These are phyloP conservation scores for Cornus florida DNA, from an alignment of 148 eudicot genomes.

Conservation along the genomic window DNA sequence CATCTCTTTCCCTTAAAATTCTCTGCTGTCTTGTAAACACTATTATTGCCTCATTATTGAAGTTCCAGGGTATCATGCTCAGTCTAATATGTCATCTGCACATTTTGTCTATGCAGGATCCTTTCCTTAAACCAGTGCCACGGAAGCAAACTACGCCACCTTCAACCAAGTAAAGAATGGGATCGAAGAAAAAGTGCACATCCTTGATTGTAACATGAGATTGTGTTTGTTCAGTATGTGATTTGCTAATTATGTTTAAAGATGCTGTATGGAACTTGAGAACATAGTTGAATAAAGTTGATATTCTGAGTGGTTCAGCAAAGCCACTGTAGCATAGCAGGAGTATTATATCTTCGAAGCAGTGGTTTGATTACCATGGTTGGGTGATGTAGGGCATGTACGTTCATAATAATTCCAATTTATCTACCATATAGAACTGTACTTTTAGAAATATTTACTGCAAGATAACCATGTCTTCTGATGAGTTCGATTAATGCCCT, in stretches of 20 bases:
- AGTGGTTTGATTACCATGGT: background rate
- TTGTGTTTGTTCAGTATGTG: background rate
- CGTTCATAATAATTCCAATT: no score
- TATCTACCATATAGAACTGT: no score
- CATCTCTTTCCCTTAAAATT: background rate
- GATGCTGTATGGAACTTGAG: background rate
- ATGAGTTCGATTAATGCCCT: no score
- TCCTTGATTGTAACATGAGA: conserved; percentile 10
- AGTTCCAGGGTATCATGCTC: background rate
- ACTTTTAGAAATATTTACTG: no score
- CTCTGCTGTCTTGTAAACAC: background rate
- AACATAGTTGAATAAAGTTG: conserved; percentile 3
- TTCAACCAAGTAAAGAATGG: conserved; percentile 32
- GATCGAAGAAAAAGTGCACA: background rate
- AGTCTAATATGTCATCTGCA: background rate
- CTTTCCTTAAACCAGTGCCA: conserved; percentile 28
- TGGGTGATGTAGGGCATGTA: no score
- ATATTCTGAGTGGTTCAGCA: background rate
- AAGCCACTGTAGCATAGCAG: background rate
- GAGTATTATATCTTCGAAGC: background rate
- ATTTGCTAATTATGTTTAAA: background rate
- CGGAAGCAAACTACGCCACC: conserved; percentile 30
- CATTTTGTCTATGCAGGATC: conserved; percentile 28
- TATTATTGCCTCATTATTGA: background rate
- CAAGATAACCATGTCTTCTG: no score